Percentiles rank a stretch among this genome's conserved stretches.
Evolutionary conservation across 306 rosid species (phyloP).

Genomic region (Crataegus laevigata): DNA sequence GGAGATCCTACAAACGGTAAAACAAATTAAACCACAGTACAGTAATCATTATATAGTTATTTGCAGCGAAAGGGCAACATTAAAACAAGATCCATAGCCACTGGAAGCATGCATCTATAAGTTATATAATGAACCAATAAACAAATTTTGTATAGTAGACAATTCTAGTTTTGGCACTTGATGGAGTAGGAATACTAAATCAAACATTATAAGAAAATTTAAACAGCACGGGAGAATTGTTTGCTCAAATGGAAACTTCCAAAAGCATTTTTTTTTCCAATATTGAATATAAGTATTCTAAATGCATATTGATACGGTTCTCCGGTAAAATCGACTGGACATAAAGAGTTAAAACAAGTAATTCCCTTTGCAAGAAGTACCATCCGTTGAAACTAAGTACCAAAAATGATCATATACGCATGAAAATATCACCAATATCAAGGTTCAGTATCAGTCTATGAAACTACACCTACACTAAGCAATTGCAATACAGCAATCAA

Average conservation of each 20-base stretch:
- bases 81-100: background rate
- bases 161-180: background rate
- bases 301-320: background rate
- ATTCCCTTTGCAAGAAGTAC: background rate
- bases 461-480: background rate
- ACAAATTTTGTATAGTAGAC: background rate
- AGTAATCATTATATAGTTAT: background rate
- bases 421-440: background rate
- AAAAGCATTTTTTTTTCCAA: background rate
- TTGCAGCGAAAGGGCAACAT: background rate
- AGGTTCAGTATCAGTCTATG: background rate
- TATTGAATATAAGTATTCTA: no score
- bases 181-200: background rate
- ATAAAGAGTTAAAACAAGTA: background rate
- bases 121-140: background rate
- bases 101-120: background rate
- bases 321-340: background rate
- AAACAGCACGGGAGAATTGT: background rate
- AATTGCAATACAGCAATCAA: conserved; percentile 1
- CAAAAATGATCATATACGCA: background rate
- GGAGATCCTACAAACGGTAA: conserved; percentile 40
- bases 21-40: background rate
- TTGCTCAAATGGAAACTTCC: background rate
- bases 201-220: background rate
- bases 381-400: background rate